phyloP scores from a whole-genome alignment of 2,329 filamentous ascomycete genomes.

The Apiospora pterosperma region DNA sequence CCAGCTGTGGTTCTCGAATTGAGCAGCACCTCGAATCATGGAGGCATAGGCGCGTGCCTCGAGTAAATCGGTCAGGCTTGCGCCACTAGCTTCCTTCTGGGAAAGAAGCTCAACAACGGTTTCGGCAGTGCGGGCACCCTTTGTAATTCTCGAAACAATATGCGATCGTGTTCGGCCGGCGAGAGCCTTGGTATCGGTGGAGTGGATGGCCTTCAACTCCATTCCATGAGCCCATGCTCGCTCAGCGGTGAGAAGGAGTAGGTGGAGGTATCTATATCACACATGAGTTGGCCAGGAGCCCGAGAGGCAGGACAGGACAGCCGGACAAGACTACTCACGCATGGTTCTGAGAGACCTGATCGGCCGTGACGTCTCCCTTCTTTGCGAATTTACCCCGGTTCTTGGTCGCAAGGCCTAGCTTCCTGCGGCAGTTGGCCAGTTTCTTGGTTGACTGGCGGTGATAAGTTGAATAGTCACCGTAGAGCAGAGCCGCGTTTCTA shows the following conservation, averaged over 20 bases:
- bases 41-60: constrained; percentile 84
- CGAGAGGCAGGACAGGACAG: neutral
- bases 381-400: constrained; percentile 82
- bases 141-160: constrained; percentile 82
- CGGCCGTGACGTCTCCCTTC: constrained; percentile 67
- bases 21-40: constrained; percentile 70
- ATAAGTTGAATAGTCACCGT: constrained; percentile 87
- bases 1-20: constrained; percentile 89
- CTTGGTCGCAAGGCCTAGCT: constrained; percentile 77
- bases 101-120: constrained; percentile 65
- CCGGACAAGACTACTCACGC: constrained; percentile 55
- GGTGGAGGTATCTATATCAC: constrained; percentile 61
- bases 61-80: constrained; percentile 67
- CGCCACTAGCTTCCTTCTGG: constrained; percentile 59
- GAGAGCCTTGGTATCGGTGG: constrained; percentile 75
- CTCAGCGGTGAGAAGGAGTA: constrained; percentile 84
- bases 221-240: constrained; percentile 94
- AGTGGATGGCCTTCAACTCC: constrained; percentile 83
- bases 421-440: constrained; percentile 79
- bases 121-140: constrained; percentile 69
- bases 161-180: constrained; percentile 78
- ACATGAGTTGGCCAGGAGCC: constrained; percentile 9
- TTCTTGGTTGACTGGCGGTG: constrained; percentile 75
- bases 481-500: constrained; percentile 78
- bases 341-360: constrained; percentile 70